Percentiles rank a stretch among this genome's conserved stretches.
These are phyloP conservation scores for Striga hermonthica DNA, from an alignment of 305 asterid species.

Conservation along the genomic window DNA sequence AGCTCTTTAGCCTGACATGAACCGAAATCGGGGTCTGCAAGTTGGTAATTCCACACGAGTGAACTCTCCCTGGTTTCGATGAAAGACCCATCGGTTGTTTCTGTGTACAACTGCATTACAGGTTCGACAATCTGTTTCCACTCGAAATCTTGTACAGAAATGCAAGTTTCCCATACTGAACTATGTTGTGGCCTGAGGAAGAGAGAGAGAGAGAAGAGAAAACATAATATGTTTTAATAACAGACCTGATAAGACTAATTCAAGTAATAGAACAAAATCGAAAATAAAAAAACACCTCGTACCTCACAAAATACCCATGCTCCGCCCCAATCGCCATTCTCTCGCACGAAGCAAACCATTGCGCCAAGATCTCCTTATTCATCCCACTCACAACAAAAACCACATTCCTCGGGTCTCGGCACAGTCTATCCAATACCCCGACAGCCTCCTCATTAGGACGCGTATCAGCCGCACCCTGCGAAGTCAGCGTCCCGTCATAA, in stretches of 20 bases:
- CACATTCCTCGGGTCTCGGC: conserved; percentile 60
- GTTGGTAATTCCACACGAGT: conserved; percentile 84
- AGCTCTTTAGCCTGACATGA: conserved; percentile 91
- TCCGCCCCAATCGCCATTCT: conserved; percentile 73
- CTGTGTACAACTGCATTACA: conserved; percentile 75
- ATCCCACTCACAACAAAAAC: conserved; percentile 83
- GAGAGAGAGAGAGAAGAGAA: conserved; percentile 11
- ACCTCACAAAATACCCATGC: conserved; percentile 75
- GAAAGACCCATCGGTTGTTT: conserved; percentile 87
- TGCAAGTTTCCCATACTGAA: conserved; percentile 72
- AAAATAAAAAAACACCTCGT: conserved; percentile 7
- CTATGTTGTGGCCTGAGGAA: conserved; percentile 44
- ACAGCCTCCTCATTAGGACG: conserved; percentile 60
- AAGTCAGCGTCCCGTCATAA: conserved; percentile 70
- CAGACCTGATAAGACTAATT: neutral
- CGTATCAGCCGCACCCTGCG: conserved; percentile 44
- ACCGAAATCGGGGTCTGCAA: conserved; percentile 88
- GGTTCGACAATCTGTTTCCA: conserved; percentile 94
- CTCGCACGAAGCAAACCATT: conserved; percentile 68
- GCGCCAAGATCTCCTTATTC: conserved; percentile 52
- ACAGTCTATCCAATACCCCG: conserved; percentile 54
- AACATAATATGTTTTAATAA: neutral
- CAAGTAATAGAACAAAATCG: conserved; percentile 1
- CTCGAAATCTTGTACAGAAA: conserved; percentile 60
- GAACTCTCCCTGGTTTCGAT: conserved; percentile 73